These are phyloP conservation scores for Fusarium palustre DNA, from an alignment of 2,329 filamentous ascomycete genomes.

Conservation along the genomic window DNA sequence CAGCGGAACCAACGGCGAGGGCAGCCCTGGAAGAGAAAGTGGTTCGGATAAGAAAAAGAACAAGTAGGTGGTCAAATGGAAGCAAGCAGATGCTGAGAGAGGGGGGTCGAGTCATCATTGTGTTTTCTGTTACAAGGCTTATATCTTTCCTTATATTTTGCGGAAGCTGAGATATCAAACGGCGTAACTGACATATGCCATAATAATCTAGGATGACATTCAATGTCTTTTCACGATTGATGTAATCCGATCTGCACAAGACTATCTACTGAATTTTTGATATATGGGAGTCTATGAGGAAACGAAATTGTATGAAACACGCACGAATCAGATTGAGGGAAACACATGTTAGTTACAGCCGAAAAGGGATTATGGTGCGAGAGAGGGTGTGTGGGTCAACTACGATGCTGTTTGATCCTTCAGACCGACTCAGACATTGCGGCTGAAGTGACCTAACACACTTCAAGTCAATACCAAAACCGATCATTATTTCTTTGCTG, in stretches of 20 bases:
- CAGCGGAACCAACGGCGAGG: slow-evolving; percentile 35
- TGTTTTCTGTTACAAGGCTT: slow-evolving; percentile 10
- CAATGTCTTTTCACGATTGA: slow-evolving; percentile 11
- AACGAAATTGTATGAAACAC: neutral
- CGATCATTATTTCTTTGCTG: neutral
- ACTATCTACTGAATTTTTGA: neutral
- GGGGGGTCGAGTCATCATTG: neutral
- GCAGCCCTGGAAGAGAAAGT: slow-evolving; percentile 17
- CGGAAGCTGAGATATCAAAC: neutral
- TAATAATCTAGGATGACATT: slow-evolving; percentile 1
- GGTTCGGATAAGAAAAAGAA: slow-evolving; percentile 39
- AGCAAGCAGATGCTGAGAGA: neutral
- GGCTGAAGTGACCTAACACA: slow-evolving; percentile 5
- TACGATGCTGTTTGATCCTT: slow-evolving; percentile 12
- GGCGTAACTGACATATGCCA: neutral
- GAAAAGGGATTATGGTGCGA: slow-evolving; percentile 21
- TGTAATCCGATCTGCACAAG: neutral
- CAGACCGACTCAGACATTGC: neutral
- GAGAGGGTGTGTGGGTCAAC: slow-evolving; percentile 22
- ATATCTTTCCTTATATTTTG: slow-evolving; percentile 22
- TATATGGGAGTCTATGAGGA: neutral
- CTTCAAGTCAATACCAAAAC: neutral
- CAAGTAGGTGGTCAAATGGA: slow-evolving; percentile 15
- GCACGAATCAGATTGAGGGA: neutral
- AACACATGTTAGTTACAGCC: neutral